A percentile compares a stretch with the other conserved stretches of the same genome.
Conservation (phyloP, 768 basidiomycete species). For the Amanita phalloides region DNA sequence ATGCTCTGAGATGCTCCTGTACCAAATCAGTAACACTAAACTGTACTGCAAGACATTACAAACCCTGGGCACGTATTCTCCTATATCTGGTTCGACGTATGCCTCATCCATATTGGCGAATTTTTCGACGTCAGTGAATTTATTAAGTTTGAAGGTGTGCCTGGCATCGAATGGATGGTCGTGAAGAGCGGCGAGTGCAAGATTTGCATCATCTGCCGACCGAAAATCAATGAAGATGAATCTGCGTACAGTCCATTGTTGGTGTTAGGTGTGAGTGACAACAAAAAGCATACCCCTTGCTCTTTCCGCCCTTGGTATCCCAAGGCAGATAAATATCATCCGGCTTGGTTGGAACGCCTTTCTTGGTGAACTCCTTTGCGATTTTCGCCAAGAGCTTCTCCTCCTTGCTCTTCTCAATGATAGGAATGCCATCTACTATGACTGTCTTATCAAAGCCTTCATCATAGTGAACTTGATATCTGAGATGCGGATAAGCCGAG, state of each 20-base stretch:
- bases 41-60: constrained; percentile 7
- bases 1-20: constrained; percentile 91
- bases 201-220: constrained; percentile 55
- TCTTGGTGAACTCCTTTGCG: constrained; percentile 73
- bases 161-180: constrained; percentile 80
- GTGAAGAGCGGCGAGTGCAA: constrained; percentile 58
- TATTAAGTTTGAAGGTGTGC: constrained; percentile 78
- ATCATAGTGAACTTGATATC: constrained; percentile 79
- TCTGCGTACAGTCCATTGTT: constrained; percentile 26
- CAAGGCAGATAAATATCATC: constrained; percentile 84
- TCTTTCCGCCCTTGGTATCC: constrained; percentile 73
- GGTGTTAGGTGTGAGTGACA: neutral
- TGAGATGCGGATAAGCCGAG: constrained; percentile 19
- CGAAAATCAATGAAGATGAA: constrained; percentile 78
- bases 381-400: constrained; percentile 77
- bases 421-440: constrained; percentile 86
- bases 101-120: constrained; percentile 70
- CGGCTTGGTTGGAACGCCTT: constrained; percentile 65
- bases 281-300: constrained; percentile 67
- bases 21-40: neutral
- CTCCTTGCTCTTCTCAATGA: constrained; percentile 79
- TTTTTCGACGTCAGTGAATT: constrained; percentile 83
- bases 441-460: constrained; percentile 86
- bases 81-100: constrained; percentile 62
- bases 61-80: constrained; percentile 71